A percentile compares a stretch with the other conserved stretches of the same genome.
phyloP scores from a whole-genome alignment of 177 flowering plant genomes.

The Vitis hybrid region DNA sequence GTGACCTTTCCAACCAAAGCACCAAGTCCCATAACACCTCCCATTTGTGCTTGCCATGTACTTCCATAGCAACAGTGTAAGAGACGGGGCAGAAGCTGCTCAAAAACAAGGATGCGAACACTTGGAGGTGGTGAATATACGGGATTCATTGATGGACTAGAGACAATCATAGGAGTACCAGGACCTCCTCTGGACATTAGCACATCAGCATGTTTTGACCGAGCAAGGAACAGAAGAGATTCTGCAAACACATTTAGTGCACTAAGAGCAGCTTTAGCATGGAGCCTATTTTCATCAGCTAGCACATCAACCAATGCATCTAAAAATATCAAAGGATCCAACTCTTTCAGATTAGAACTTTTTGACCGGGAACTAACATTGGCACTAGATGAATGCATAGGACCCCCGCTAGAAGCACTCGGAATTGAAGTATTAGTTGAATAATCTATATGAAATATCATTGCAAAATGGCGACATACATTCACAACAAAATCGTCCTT shows the following conservation, averaged over 20 bases:
- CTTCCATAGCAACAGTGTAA: constrained; percentile 94
- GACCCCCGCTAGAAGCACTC: constrained; percentile 47
- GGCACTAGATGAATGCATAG: constrained; percentile 48
- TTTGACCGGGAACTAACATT: constrained; percentile 43
- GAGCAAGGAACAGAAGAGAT: constrained; percentile 87
- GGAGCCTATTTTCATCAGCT: constrained; percentile 86
- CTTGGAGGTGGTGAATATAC: constrained; percentile 95
- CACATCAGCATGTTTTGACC: constrained; percentile 69
- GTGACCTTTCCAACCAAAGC: constrained; percentile 96
- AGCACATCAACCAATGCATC: constrained; percentile 96
- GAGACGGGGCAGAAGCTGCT: constrained; percentile 93
- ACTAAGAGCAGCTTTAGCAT: constrained; percentile 87
- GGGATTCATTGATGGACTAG: constrained; percentile 95
- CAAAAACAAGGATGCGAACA: constrained; percentile 88
- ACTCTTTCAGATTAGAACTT: constrained; percentile 73
- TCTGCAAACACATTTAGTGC: constrained; percentile 83
- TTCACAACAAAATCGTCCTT: constrained; percentile 79
- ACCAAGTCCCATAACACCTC: constrained; percentile 97
- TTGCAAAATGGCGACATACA: constrained; percentile 94
- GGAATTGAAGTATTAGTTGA: constrained; percentile 36
- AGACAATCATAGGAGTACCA: constrained; percentile 90
- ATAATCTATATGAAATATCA: constrained; percentile 78
- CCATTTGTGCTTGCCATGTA: constrained; percentile 97
- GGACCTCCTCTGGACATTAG: constrained; percentile 77
- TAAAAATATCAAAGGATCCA: constrained; percentile 89